Evolutionary conservation across 306 rosid genomes (phyloP).

Genomic region (Cucurbita moschata): DNA sequence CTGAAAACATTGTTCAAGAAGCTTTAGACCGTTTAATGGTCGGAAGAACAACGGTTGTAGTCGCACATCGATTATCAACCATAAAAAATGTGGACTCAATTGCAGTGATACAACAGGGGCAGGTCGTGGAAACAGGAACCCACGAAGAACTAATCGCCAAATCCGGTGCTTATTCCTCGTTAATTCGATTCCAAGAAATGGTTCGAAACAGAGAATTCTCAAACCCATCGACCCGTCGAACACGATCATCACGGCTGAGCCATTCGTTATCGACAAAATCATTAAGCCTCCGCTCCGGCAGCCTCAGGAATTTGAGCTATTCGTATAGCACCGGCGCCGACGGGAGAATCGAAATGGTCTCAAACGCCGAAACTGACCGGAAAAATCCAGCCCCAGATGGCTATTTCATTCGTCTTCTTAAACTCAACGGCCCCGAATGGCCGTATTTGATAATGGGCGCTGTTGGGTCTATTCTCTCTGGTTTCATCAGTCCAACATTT

Average conservation of each 20-base stretch:
- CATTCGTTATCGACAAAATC: constrained; percentile 89
- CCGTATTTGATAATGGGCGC: constrained; percentile 99
- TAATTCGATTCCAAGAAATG: constrained; percentile 94
- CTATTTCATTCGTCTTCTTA: constrained; percentile 66
- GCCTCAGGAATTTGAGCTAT: constrained; percentile 85
- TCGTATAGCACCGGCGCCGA: constrained; percentile 90
- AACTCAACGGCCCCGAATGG: constrained; percentile 92
- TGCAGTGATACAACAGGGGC: constrained; percentile 92
- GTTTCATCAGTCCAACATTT: constrained; percentile 90
- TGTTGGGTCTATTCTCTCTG: constrained; percentile 76
- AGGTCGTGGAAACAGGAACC: constrained; percentile 91
- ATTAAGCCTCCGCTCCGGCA: constrained; percentile 79
- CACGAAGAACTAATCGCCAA: constrained; percentile 80
- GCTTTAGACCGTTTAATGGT: constrained; percentile 93
- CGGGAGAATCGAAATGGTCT: constrained; percentile 93
- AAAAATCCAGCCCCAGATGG: constrained; percentile 79
- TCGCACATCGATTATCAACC: constrained; percentile 88
- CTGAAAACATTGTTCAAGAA: constrained; percentile 95
- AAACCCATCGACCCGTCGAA: constrained; percentile 73
- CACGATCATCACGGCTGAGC: constrained; percentile 77
- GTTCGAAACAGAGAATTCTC: constrained; percentile 70
- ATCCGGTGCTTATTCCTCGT: constrained; percentile 72
- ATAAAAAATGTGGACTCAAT: constrained; percentile 79
- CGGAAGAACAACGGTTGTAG: constrained; percentile 86
- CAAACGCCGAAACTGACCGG: constrained; percentile 82